Base-by-base conservation (phyloP, 768 basidiomycete species). In the Phaeotremella skinneri region DNA sequence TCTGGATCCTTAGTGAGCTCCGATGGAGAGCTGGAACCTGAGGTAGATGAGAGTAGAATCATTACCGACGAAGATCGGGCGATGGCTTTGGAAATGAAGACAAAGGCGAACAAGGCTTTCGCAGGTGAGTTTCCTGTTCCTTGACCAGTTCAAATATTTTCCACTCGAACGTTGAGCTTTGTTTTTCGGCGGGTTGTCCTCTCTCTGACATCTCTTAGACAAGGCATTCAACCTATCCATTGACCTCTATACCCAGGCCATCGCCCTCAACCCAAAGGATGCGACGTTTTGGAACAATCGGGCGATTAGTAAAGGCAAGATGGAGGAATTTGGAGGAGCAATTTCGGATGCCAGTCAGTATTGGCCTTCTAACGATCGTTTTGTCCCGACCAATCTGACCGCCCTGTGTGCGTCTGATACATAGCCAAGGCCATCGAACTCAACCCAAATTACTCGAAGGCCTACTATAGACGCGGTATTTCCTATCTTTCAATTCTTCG, bases 271-370 rank as follows among this genome's bases (percentile, higher is more conserved):
- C 74, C 92, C 91, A 0, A 80, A 81, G 55, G 94, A 97, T 68
- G 80, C 91, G 52, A 92, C 91, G 14, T 77, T 94, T 52, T 98
- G 90, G 88, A 92, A 88, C 73, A 98, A 98, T 78, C 84, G 94
- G 34, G 91, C 96, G 1, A 89, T 91, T 78, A 83, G 89, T 14
- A 84, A 94, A 51, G 90, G 93, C 78, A 96, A 90, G 79, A 78
- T 98, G 55, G 81, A 99, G 76, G 87, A 99, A 79, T 87, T 88
- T 69, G 96, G 96, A 2, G 91, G 92, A 72, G 96, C 92, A 16
- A 83, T 94, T 26, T 79, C 81, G 27, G 94, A 97, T 80, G 85
- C 91, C 41, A 84, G 91, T 92, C 70, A 75, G 87, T 83, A 16
- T 17, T 53, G 20, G n/a, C 16, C 32, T 58, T 32, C 30, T 37